Conservation (phyloP, 352 stramenopile genomes). For the Phytophthora chlamydospora region DNA sequence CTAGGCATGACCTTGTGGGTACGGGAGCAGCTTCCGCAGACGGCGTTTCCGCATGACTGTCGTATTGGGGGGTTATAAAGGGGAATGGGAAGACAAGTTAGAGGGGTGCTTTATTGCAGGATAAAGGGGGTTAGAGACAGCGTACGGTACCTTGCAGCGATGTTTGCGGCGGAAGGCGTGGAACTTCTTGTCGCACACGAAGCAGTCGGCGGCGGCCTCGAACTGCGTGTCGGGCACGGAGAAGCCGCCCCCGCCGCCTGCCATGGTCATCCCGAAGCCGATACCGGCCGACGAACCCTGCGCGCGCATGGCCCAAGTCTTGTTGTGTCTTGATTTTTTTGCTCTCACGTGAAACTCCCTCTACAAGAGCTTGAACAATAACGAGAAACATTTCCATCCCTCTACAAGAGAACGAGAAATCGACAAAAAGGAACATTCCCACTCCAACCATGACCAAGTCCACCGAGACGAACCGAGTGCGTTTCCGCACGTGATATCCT, state of each 20-base stretch:
- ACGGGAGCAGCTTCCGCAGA: conserved; percentile 75
- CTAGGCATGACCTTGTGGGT: conserved; percentile 81
- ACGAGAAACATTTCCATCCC: not conserved
- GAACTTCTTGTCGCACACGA: conserved; percentile 86
- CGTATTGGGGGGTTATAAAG: not conserved
- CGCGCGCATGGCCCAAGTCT: conserved; percentile 24
- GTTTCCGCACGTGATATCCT: conserved; percentile 8
- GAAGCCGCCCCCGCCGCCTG: conserved; percentile 16
- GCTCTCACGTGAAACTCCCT: not conserved
- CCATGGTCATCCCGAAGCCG: conserved; percentile 33
- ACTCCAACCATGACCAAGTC: conserved; percentile 56
- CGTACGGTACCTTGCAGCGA: conserved; percentile 63
- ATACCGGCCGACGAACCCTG: conserved; percentile 25
- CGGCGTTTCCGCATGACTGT: conserved; percentile 79
- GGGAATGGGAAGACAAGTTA: not conserved
- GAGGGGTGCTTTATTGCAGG: no score
- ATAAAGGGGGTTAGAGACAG: not conserved
- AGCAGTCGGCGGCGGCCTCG: conserved; percentile 70
- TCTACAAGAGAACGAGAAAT: conserved; percentile 13
- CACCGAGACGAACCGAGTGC: conserved; percentile 62
- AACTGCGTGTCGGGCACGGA: conserved; percentile 53
- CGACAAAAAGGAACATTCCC: not conserved
- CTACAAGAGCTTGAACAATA: conserved; percentile 13
- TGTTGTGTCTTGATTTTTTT: conserved; percentile 22
- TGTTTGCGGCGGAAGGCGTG: conserved; percentile 87